Evolutionary conservation across 352 stramenopile genomes (phyloP).

Genomic region (Halophytophthora polymorphica): DNA sequence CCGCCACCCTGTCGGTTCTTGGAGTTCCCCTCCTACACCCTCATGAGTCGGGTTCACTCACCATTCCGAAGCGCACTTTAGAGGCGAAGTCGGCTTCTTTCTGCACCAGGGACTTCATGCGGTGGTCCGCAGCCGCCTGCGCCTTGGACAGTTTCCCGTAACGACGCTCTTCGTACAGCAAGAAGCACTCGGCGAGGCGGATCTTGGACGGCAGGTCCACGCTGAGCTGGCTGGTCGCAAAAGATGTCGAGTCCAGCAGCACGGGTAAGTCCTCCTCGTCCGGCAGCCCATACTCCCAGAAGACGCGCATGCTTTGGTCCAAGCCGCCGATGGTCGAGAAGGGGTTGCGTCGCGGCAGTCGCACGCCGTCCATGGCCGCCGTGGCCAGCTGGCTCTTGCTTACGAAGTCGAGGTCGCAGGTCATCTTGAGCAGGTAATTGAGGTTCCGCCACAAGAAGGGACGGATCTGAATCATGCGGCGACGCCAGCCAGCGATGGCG

Average conservation of each 20-base stretch:
- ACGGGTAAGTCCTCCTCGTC: constrained; percentile 53
- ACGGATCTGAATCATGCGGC: constrained; percentile 51
- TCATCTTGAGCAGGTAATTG: constrained; percentile 75
- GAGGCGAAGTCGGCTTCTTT: constrained; percentile 59
- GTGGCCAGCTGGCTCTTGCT: constrained; percentile 57
- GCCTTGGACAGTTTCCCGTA: constrained; percentile 39
- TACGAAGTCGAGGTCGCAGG: constrained; percentile 68
- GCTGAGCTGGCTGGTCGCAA: constrained; percentile 23
- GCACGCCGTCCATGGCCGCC: constrained; percentile 51
- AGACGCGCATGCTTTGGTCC: constrained; percentile 54
- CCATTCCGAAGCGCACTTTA: constrained; percentile 41
- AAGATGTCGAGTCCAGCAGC: constrained; percentile 52
- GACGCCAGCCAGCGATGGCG: constrained; percentile 54
- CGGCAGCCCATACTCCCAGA: constrained; percentile 53
- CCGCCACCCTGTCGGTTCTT: not conserved
- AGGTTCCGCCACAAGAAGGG: constrained; percentile 59
- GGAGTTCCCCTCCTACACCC: not conserved
- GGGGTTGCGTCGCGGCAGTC: constrained; percentile 56
- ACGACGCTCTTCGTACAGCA: constrained; percentile 53
- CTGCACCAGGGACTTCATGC: constrained; percentile 53
- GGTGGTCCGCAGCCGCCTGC: constrained; percentile 33
- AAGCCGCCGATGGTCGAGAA: constrained; percentile 71
- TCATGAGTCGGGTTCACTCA: constrained; percentile 8
- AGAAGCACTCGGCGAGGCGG: constrained; percentile 49
- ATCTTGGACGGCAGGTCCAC: constrained; percentile 48